phyloP scores from a whole-genome alignment of 106 monocot genomes.

The Posidonia australis region DNA sequence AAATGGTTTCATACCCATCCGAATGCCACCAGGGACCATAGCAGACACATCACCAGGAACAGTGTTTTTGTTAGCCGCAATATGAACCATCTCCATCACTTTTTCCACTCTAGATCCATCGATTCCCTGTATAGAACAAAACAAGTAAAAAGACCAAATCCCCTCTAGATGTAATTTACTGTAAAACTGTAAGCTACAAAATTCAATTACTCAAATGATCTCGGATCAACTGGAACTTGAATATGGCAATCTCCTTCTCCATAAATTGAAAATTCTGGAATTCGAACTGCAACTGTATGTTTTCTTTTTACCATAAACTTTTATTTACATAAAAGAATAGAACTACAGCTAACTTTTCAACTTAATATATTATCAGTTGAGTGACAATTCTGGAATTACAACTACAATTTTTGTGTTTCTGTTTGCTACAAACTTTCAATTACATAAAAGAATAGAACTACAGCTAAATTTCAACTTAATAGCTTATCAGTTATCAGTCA shows the following conservation, averaged over 20 bases:
- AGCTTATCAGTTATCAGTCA: neutral
- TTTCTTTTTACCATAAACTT: too few relatives aligned
- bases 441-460: neutral
- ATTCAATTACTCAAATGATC: neutral
- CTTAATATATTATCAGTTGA: too few relatives aligned
- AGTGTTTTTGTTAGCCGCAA: slow-evolving; percentile 96
- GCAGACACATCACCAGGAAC: slow-evolving; percentile 98
- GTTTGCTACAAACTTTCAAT: neutral
- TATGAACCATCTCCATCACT: slow-evolving; percentile 84
- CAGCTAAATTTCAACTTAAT: neutral
- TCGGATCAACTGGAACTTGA: too few relatives aligned
- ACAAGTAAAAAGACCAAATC: neutral
- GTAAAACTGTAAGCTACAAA: neutral
- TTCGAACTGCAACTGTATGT: too few relatives aligned
- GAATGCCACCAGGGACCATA: slow-evolving; percentile 97
- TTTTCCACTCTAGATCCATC: slow-evolving; percentile 98
- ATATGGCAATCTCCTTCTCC: too few relatives aligned
- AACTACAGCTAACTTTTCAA: too few relatives aligned
- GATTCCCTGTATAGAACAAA: slow-evolving; percentile 50
- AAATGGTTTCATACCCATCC: slow-evolving; percentile 54
- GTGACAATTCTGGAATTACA: too few relatives aligned
- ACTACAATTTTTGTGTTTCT: neutral
- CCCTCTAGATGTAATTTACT: neutral
- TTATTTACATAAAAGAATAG: too few relatives aligned
- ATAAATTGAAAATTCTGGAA: too few relatives aligned